A percentile compares a stretch with the other conserved stretches of the same genome.
These are phyloP conservation scores for Sporobolus alterniflorus DNA, from an alignment of 202 grass and related monocot genomes.

Conservation along the genomic window DNA sequence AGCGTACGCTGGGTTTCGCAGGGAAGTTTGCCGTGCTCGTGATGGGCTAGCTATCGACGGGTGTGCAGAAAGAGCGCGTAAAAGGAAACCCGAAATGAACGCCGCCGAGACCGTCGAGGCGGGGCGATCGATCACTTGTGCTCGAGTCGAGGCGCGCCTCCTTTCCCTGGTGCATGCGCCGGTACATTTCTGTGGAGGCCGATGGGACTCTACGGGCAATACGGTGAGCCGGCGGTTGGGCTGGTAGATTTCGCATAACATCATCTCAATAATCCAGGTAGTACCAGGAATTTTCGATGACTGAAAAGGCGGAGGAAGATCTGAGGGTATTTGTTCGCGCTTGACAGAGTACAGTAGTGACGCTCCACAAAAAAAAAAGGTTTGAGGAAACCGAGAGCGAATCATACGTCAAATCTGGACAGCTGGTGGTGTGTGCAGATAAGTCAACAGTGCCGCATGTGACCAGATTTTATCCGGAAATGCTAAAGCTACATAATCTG, in stretches of 20 bases:
- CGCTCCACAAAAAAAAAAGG: no score
- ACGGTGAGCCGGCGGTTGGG: not conserved
- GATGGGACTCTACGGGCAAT: not conserved
- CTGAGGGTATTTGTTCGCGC: not conserved
- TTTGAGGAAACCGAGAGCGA: constrained; percentile 10
- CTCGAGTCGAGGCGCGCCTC: not conserved
- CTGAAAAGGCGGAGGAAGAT: not conserved
- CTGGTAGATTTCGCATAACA: not conserved
- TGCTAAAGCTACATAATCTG: no score
- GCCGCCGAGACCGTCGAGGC: not conserved
- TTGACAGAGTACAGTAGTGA: not conserved
- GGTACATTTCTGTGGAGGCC: not conserved
- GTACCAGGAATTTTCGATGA: not conserved
- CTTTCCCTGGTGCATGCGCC: not conserved
- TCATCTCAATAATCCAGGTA: no score
- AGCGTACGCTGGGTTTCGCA: not conserved
- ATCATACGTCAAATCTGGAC: constrained; percentile 40
- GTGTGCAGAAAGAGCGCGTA: not conserved
- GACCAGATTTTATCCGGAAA: not conserved
- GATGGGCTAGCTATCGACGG: not conserved
- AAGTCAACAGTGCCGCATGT: constrained; percentile 7
- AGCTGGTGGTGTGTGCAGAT: not conserved
- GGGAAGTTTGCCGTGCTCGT: not conserved
- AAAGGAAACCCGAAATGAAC: constrained; percentile 14
- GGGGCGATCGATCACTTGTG: not conserved